A percentile compares a stretch with the other conserved stretches of the same genome.
Conservation (phyloP, 768 basidiomycete genomes). For the Paxillus ammoniavirescens region DNA sequence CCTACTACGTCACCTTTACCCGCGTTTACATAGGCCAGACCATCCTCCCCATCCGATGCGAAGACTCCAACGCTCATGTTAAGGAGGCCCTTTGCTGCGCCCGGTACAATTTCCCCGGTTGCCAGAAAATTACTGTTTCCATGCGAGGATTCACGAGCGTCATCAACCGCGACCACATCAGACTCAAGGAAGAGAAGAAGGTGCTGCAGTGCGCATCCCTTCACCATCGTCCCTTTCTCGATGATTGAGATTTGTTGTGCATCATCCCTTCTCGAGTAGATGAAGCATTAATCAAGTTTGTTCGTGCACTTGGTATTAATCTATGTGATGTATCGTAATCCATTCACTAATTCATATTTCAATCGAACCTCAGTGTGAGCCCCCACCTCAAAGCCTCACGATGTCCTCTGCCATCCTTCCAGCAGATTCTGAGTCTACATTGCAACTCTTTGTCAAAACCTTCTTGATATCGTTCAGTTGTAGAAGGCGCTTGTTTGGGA, state of each 20-base stretch:
- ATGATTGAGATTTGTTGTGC: neutral
- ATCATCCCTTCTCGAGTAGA: too few species aligned
- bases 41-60: constrained; percentile 88
- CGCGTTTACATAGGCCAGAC: constrained; percentile 98
- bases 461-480: too few species aligned
- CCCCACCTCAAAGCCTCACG: too few species aligned
- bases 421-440: too few species aligned
- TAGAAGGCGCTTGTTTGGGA: too few species aligned
- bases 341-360: too few species aligned
- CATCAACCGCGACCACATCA: constrained; percentile 81
- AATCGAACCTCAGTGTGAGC: too few species aligned
- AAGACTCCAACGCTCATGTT: constrained; percentile 82
- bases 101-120: constrained; percentile 97
- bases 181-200: constrained; percentile 87
- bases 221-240: neutral
- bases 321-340: too few species aligned
- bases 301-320: too few species aligned
- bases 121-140: constrained; percentile 94
- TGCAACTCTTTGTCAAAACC: too few species aligned
- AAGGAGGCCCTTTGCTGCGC: constrained; percentile 97
- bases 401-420: too few species aligned
- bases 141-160: constrained; percentile 99
- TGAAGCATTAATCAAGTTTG: too few species aligned
- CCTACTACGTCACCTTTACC: constrained; percentile 93
- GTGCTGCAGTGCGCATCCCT: constrained; percentile 71